Evolutionary conservation across 805 yeast genomes (phyloP).

Genomic region (Kluyveromyces dobzhanskii): DNA sequence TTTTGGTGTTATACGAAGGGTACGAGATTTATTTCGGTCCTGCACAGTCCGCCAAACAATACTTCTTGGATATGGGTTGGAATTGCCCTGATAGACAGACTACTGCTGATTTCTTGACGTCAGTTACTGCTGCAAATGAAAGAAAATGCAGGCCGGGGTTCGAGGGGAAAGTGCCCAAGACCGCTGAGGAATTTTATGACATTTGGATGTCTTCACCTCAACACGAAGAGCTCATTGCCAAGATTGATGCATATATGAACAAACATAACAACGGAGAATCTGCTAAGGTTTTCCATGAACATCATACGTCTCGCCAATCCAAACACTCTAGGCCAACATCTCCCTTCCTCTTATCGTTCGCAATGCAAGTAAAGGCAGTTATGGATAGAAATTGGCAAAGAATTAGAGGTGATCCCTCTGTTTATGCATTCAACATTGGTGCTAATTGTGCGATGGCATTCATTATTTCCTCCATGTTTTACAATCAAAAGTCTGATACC

Average conservation of each 20-base stretch:
- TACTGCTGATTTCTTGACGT: slow-evolving; percentile 50
- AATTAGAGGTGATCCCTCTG: slow-evolving; percentile 39
- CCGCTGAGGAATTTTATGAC: slow-evolving; percentile 44
- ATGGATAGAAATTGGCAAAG: slow-evolving; percentile 39
- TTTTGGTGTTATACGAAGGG: slow-evolving; percentile 46
- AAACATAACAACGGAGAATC: slow-evolving; percentile 4
- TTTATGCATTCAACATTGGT: slow-evolving; percentile 31
- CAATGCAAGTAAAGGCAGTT: slow-evolving; percentile 41
- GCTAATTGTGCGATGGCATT: slow-evolving; percentile 44
- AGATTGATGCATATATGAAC: slow-evolving; percentile 33
- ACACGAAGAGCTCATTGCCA: slow-evolving; percentile 31
- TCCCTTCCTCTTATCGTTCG: slow-evolving; percentile 41
- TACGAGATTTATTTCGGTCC: slow-evolving; percentile 47
- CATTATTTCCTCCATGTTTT: slow-evolving; percentile 45
- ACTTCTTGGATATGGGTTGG: slow-evolving; percentile 47
- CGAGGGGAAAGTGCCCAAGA: slow-evolving; percentile 42
- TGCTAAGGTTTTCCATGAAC: slow-evolving; percentile 15
- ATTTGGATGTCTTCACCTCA: slow-evolving; percentile 42
- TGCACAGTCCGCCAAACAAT: slow-evolving; percentile 38
- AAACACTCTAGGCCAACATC: slow-evolving; percentile 36
- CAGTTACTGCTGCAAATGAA: slow-evolving; percentile 46
- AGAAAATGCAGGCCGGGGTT: slow-evolving; percentile 36
- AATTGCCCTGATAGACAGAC: slow-evolving; percentile 50
- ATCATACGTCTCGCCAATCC: slow-evolving; percentile 43
- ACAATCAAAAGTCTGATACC: slow-evolving; percentile 33